Evolutionary conservation across 768 basidiomycete species (phyloP).

Genomic region (Lactarius evosmus): DNA sequence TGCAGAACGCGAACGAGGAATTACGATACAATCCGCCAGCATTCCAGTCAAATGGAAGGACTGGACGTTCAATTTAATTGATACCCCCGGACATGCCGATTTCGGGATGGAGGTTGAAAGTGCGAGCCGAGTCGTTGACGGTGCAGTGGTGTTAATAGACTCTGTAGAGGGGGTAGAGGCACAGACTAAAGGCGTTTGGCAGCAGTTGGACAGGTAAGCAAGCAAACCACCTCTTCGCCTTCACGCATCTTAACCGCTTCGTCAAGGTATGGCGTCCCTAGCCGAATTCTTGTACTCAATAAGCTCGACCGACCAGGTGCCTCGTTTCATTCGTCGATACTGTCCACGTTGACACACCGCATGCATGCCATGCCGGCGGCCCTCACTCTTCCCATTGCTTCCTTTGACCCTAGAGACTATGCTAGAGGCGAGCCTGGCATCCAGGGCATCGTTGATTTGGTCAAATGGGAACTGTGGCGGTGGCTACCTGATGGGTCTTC

Average conservation of each 20-base stretch:
- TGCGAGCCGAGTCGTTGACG: constrained; percentile 86
- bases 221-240: constrained; percentile 31
- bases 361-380: constrained; percentile 72
- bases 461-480: constrained; percentile 81
- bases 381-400: constrained; percentile 73
- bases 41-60: constrained; percentile 84
- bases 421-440: constrained; percentile 74
- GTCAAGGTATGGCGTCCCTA: constrained; percentile 71
- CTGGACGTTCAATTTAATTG: constrained; percentile 84
- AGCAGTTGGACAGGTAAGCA: constrained; percentile 75
- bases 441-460: constrained; percentile 78
- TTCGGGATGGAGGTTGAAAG: constrained; percentile 98
- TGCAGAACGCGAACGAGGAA: constrained; percentile 85
- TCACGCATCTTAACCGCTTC: neutral
- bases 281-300: constrained; percentile 79
- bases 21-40: constrained; percentile 90
- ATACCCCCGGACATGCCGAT: constrained; percentile 90
- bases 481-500: constrained; percentile 55
- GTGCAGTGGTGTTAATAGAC: constrained; percentile 84
- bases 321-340: constrained; percentile 65
- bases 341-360: constrained; percentile 70
- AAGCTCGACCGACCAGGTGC: constrained; percentile 87
- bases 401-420: constrained; percentile 66
- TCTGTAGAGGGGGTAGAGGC: constrained; percentile 91
- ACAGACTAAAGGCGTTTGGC: constrained; percentile 88